Conservation (phyloP, 2,329 filamentous ascomycete genomes). For the Ophiostoma quercus region DNA sequence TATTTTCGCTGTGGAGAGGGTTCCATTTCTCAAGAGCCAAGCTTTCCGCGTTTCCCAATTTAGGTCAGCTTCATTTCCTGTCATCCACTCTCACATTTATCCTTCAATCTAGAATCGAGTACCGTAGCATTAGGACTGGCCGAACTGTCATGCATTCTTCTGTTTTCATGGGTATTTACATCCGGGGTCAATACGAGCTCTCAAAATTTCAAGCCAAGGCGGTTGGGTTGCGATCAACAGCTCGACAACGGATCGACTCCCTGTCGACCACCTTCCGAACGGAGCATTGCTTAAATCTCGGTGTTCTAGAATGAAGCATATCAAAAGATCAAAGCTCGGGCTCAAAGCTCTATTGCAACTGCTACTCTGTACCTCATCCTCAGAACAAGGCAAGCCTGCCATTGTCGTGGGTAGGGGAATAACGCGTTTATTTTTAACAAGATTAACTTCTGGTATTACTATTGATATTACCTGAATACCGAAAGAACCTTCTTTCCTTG, state of each 20-base stretch:
- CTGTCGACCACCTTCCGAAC: constrained; percentile 8
- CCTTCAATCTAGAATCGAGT: not conserved
- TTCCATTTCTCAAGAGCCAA: constrained; percentile 9
- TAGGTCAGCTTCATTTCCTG: constrained; percentile 10
- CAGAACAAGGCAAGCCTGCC: not conserved
- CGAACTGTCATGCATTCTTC: not conserved
- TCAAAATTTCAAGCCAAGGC: not conserved
- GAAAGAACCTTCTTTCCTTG: not conserved
- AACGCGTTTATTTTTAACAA: not conserved
- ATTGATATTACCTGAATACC: not conserved
- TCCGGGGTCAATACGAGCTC: constrained; percentile 7
- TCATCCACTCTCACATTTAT: not conserved
- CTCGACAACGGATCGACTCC: not conserved
- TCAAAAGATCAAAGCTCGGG: not conserved
- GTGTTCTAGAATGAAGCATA: constrained; percentile 10
- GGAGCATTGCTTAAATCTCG: not conserved
- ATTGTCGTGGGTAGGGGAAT: not conserved
- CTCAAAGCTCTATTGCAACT: not conserved
- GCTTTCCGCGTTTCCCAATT: not conserved
- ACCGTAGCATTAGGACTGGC: not conserved
- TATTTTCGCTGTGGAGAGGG: not conserved
- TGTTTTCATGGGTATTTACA: not conserved
- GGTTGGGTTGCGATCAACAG: not conserved
- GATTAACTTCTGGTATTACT: not conserved
- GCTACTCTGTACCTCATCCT: not conserved